Conservation (phyloP, 2,329 filamentous ascomycete species). For the Trichoderma asperellum region DNA sequence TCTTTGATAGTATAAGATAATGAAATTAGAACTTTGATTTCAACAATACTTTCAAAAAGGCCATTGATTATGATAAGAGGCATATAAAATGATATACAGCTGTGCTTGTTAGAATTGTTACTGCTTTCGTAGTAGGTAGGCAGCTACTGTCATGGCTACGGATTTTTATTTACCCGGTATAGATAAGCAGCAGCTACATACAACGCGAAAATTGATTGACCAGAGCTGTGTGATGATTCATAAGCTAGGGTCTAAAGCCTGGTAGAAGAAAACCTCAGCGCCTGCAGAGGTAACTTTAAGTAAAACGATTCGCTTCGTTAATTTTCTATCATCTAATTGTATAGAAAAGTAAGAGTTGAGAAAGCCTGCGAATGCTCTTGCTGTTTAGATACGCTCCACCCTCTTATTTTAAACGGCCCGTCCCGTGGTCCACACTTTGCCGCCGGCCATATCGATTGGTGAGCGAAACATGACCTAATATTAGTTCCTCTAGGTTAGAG, state of each 20-base stretch:
- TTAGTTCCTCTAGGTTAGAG: not conserved
- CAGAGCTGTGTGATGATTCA: no score
- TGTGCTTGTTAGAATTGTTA: not conserved
- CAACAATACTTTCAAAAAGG: not conserved
- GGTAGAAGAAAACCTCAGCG: not conserved
- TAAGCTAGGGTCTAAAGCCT: no score
- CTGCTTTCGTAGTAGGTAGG: not conserved
- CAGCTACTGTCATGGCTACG: not conserved
- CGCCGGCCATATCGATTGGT: not conserved
- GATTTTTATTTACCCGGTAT: not conserved
- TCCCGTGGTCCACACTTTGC: not conserved
- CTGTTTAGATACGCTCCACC: not conserved
- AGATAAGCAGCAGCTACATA: not conserved
- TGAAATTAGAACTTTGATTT: not conserved
- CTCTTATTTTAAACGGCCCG: not conserved
- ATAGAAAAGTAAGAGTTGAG: not conserved
- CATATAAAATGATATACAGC: not conserved
- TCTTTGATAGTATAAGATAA: not conserved
- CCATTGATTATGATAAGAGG: not conserved
- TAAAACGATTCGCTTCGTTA: not conserved
- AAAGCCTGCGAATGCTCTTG: not conserved
- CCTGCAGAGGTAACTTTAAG: not conserved
- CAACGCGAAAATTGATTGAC: no score
- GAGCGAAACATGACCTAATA: not conserved
- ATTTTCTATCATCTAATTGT: not conserved